These are phyloP conservation scores for Candida tallmaniae DNA, from an alignment of 805 yeast species.

Conservation along the genomic window DNA sequence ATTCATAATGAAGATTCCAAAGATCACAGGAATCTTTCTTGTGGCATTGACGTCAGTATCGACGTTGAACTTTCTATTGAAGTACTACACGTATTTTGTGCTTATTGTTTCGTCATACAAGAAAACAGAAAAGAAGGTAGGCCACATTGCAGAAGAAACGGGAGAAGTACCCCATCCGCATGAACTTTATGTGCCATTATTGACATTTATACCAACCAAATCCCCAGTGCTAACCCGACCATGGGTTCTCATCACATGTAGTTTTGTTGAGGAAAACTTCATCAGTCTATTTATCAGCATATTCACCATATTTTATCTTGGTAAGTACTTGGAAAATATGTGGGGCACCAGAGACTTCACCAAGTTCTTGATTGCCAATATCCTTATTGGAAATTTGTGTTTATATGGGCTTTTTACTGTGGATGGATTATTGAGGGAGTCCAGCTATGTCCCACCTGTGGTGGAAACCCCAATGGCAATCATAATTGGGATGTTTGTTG, in stretches of 20 bases:
- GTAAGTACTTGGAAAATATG: slow-evolving; percentile 58
- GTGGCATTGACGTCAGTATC: slow-evolving; percentile 29
- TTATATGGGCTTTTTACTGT: slow-evolving; percentile 24
- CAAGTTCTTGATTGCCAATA: slow-evolving; percentile 39
- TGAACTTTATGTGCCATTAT: slow-evolving; percentile 44
- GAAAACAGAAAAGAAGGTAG: slow-evolving; percentile 17
- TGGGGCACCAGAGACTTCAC: slow-evolving; percentile 58
- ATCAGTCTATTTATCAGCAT: slow-evolving; percentile 34
- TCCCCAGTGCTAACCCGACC: slow-evolving; percentile 39
- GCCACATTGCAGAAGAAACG: slow-evolving; percentile 25
- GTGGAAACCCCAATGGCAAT: slow-evolving; percentile 52
- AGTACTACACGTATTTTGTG: slow-evolving; percentile 36
- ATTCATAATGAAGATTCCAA: slow-evolving; percentile 27
- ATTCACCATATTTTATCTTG: slow-evolving; percentile 45
- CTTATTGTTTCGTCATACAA: slow-evolving; percentile 28
- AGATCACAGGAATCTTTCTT: slow-evolving; percentile 29
- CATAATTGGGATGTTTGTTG: slow-evolving; percentile 56
- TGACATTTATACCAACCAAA: slow-evolving; percentile 46
- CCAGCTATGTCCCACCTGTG: slow-evolving; percentile 34
- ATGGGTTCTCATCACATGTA: slow-evolving; percentile 47
- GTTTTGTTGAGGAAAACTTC: slow-evolving; percentile 44
- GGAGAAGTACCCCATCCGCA: slow-evolving; percentile 41
- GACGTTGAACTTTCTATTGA: slow-evolving; percentile 28
- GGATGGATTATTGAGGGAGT: slow-evolving; percentile 11
- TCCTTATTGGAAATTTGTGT: slow-evolving; percentile 30